These are phyloP conservation scores for Houttuynia cordata DNA, from an alignment of 164 flowering plant species.

Conservation along the genomic window DNA sequence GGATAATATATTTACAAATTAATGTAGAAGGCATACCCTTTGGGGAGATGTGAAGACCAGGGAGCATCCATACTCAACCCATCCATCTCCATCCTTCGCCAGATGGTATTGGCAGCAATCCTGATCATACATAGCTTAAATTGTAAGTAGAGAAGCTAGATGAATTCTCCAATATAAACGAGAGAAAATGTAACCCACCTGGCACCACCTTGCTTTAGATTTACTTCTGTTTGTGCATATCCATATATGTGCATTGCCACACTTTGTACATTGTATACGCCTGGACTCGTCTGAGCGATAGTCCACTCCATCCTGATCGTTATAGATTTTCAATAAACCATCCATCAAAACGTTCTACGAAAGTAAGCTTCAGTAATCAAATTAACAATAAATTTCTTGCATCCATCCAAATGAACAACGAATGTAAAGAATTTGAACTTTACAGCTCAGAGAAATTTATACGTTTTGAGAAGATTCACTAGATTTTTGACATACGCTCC, in stretches of 20 bases:
- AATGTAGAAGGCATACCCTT: conserved; percentile 36
- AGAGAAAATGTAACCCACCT: conserved; percentile 34
- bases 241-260: conserved; percentile 95
- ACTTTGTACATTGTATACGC: conserved; percentile 91
- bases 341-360: not conserved
- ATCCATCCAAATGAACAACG: not conserved
- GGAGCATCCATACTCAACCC: conserved; percentile 87
- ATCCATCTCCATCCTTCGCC: conserved; percentile 99
- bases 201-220: conserved; percentile 98
- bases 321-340: not conserved
- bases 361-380: not conserved
- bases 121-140: conserved; percentile 17
- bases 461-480: conserved; percentile 64
- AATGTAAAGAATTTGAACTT: not conserved
- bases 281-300: conserved; percentile 85
- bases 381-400: not conserved
- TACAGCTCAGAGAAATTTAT: not conserved
- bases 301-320: conserved; percentile 45
- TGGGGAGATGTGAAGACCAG: conserved; percentile 42
- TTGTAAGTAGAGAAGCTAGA: not conserved
- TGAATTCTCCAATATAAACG: not conserved
- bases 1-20: not conserved
- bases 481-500: conserved; percentile 46
- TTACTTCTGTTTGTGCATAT: conserved; percentile 85
- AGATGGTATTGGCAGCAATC: conserved; percentile 91